These are phyloP conservation scores for Exophiala aquamarina DNA, from an alignment of 2,329 filamentous ascomycete genomes.

Conservation along the genomic window DNA sequence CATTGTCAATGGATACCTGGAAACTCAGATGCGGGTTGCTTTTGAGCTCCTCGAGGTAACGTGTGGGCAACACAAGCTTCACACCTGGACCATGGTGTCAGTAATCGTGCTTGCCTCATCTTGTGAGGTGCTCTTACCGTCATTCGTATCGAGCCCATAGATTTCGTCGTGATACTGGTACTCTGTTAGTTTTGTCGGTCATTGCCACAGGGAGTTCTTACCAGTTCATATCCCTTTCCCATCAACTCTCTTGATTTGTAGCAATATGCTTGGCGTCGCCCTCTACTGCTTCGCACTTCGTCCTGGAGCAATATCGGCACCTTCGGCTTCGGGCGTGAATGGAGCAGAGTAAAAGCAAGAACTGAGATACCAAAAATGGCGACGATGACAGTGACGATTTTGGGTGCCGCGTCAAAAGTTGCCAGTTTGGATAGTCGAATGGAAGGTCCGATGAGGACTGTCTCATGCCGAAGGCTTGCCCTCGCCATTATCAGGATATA, in stretches of 20 bases:
- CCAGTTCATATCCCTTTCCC: not conserved
- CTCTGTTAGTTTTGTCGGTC: too few species aligned
- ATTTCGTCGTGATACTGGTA: conserved; percentile 4
- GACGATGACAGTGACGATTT: not conserved
- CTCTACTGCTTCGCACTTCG: not conserved
- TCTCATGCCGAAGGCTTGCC: not conserved
- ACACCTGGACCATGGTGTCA: not conserved
- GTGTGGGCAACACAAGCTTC: conserved; percentile 32
- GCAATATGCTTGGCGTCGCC: not conserved
- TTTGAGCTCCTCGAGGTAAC: conserved; percentile 35
- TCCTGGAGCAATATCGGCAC: not conserved
- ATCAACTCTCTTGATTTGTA: not conserved
- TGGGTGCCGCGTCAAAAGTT: not conserved
- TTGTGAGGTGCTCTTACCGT: not conserved
- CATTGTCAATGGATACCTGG: conserved; percentile 29
- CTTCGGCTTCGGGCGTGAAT: not conserved
- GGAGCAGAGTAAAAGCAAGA: not conserved
- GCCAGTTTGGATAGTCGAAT: not conserved
- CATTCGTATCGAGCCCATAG: conserved; percentile 4
- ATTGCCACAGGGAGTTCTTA: not conserved
- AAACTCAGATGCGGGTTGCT: conserved; percentile 33
- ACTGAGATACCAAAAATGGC: not conserved
- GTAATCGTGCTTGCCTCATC: not conserved
- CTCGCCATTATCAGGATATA: not conserved
- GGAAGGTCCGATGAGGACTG: not conserved